Evolutionary conservation across 352 stramenopile species (phyloP), one percentile per base, ranked within the genome.

Genomic region (Pythium inflatum): DNA sequence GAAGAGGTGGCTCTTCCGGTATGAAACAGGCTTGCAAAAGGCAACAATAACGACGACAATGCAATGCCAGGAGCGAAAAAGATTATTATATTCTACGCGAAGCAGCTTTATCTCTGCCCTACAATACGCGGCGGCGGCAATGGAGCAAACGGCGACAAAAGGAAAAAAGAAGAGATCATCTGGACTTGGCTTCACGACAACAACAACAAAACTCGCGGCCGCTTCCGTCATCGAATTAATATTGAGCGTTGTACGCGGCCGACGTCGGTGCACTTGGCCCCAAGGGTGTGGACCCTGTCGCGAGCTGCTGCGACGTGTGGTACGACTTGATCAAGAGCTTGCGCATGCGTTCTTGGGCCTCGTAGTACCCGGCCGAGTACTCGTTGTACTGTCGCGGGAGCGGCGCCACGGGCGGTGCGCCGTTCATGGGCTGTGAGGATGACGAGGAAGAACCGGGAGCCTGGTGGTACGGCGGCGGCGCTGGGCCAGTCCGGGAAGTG

Each of bases 321-420:
- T 91, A 91, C 43, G 83, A 91, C 78, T 93, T 90, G 62, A 91
- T 74, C 41, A 93, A 68, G 30, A 93, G 74, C 50, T 90, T 89
- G 18, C 82, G 80, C 82, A 93, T 93, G 13, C 83, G 82, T 50
- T 91, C 81, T 70, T 92, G 82, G 8, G 81, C 78, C 61, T 91
- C 83, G 56, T 87, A 83, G 69, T 88, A 89, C 11, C 74, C 78
- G 25, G 74, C 61, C 63, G 67, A 79, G 64, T 83, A 80, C 53
- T 86, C 78, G 22, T 73, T 71, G 24, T 74, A 71, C 13, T 66
- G 73, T 18, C 68, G 28, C 3, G 70, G 70, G 50, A 76, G 33
- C 36, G 62, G 62, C 0, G 62, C 58, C 25, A 72, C 63, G 0
- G 53, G 65, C 24, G 57, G 55, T n/a, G 41, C 62, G 28, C 40